Percentiles rank a stretch among this genome's conserved stretches.
Conservation (phyloP, 83 land plant genomes). For the Picea abies region DNA sequence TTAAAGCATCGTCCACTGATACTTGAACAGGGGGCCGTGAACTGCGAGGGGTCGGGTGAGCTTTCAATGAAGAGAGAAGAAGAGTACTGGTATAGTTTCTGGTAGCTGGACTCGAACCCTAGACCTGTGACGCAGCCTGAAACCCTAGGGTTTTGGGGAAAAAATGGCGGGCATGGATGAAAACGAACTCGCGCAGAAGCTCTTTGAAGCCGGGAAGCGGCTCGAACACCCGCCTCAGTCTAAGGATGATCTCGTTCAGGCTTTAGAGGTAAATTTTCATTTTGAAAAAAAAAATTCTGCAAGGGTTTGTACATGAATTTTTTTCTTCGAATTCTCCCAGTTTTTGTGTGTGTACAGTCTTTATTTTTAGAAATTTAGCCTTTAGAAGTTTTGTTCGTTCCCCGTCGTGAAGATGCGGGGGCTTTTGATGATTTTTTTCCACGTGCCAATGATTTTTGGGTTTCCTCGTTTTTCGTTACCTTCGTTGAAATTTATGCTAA, state of each 20-base stretch:
- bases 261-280: background rate
- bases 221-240: constrained; percentile 1
- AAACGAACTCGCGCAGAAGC: background rate
- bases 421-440: background rate
- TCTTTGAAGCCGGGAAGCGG: background rate
- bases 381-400: background rate
- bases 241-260: background rate
- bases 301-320: too few relatives aligned
- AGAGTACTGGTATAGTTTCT: background rate
- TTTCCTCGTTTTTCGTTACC: too few relatives aligned
- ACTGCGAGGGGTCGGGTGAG: background rate
- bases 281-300: background rate
- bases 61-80: background rate
- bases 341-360: background rate
- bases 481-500: too few relatives aligned
- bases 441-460: too few relatives aligned
- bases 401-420: background rate
- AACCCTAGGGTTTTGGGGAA: background rate
- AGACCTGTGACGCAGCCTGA: background rate
- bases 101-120: constrained; percentile 2
- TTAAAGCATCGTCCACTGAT: background rate
- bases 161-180: background rate
- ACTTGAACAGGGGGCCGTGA: background rate
- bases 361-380: background rate
- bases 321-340: background rate